Conservation (phyloP, 305 asterid genomes). For the Ruellia speciosa region DNA sequence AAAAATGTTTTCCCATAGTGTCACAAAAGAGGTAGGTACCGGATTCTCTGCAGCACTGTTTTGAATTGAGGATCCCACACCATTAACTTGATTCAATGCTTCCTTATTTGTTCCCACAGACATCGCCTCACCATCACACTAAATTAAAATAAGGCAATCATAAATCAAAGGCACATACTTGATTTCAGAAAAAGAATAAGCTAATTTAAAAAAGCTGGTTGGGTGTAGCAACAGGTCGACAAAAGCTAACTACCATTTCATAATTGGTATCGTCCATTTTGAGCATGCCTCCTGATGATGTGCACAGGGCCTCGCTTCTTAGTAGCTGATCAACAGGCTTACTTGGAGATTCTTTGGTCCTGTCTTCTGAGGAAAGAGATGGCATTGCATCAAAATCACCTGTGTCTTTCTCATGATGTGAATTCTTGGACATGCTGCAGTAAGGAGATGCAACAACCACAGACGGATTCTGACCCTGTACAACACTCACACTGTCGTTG, state of each 20-base stretch:
- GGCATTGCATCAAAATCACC: slow-evolving; percentile 22
- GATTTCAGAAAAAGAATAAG: not conserved
- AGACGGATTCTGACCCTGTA: slow-evolving; percentile 25
- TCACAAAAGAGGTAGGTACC: slow-evolving; percentile 28
- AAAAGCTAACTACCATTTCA: slow-evolving; percentile 34
- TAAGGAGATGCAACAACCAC: slow-evolving; percentile 20
- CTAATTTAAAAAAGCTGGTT: not conserved
- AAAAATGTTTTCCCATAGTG: not conserved
- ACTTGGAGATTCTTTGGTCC: slow-evolving; percentile 20
- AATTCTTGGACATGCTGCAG: slow-evolving; percentile 15
- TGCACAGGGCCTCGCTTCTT: slow-evolving; percentile 14
- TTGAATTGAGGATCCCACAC: slow-evolving; percentile 9
- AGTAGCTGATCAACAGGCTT: slow-evolving; percentile 24
- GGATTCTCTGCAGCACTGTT: slow-evolving; percentile 21
- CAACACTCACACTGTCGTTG: slow-evolving; percentile 18
- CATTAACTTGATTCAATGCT: slow-evolving; percentile 19
- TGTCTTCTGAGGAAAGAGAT: slow-evolving; percentile 19
- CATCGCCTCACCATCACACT: slow-evolving; percentile 23
- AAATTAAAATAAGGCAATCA: slow-evolving; percentile 14
- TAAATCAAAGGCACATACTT: not conserved
- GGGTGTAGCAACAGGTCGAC: slow-evolving; percentile 1
- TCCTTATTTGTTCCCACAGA: slow-evolving; percentile 18
- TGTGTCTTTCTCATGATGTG: slow-evolving; percentile 27
- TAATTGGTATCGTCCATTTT: slow-evolving; percentile 22
- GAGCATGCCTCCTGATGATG: slow-evolving; percentile 20